Percentiles rank a stretch among this genome's conserved stretches.
phyloP scores from a whole-genome alignment of 1,284 basidiomycete genomes.

The Ganoderma lingzhi region DNA sequence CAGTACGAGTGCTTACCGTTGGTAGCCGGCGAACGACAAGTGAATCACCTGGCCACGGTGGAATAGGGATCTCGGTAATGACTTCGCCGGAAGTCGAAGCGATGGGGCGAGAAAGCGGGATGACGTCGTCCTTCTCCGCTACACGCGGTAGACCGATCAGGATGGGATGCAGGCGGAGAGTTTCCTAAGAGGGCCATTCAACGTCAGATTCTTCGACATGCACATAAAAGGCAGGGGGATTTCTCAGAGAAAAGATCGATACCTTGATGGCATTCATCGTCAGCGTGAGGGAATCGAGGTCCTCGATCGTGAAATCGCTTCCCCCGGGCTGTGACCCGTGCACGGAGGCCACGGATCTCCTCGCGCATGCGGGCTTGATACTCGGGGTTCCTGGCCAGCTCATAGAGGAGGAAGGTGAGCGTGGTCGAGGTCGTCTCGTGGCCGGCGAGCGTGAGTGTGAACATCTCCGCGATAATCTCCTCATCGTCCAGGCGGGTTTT shows the following conservation, averaged over 20 bases:
- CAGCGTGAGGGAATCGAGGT: conserved; percentile 42
- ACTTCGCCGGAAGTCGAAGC: conserved; percentile 40
- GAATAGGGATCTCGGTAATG: conserved; percentile 45
- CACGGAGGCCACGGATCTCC: conserved; percentile 39
- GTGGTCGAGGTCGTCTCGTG: conserved; percentile 38
- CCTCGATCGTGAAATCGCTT: conserved; percentile 38
- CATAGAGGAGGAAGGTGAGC: conserved; percentile 40
- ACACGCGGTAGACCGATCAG: conserved; percentile 41
- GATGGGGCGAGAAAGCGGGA: conserved; percentile 49
- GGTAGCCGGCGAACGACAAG: conserved; percentile 41
- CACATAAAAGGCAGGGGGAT: too few species aligned
- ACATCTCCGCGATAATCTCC: conserved; percentile 60
- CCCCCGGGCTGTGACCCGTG: conserved; percentile 33
- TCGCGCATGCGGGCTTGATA: conserved; percentile 38
- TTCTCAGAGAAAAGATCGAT: not conserved
- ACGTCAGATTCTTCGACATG: too few species aligned
- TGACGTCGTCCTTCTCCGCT: conserved; percentile 44
- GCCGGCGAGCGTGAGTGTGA: conserved; percentile 43
- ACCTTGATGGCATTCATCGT: conserved; percentile 30
- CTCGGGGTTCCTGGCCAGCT: conserved; percentile 39
- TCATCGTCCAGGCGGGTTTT: conserved; percentile 54
- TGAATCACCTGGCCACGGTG: conserved; percentile 48
- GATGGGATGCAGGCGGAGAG: conserved; percentile 48
- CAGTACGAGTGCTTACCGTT: conserved; percentile 38
- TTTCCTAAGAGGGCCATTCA: conserved; percentile 40